Percentiles rank a stretch among this genome's conserved stretches.
phyloP scores from a whole-genome alignment of 257 asterid genomes.

The Solanum peruvianum region DNA sequence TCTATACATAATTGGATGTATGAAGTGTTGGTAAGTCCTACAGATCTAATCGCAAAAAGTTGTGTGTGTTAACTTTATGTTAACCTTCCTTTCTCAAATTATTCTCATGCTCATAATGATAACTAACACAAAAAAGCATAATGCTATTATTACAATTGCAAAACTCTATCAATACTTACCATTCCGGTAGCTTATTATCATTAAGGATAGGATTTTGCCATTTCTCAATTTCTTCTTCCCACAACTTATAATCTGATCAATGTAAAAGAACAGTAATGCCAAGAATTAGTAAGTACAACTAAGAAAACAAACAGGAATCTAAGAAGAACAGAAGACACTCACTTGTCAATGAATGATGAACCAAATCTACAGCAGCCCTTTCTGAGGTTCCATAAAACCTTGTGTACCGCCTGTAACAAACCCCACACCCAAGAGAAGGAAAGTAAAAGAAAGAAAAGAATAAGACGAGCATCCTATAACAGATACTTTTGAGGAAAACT shows the following conservation, averaged over 20 bases:
- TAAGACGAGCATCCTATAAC: not conserved
- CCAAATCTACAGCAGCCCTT: conserved; percentile 78
- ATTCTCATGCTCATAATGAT: not conserved
- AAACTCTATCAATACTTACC: conserved; percentile 36
- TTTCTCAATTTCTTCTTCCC: conserved; percentile 99
- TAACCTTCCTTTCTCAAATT: not conserved
- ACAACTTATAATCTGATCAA: conserved; percentile 64
- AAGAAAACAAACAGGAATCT: not conserved
- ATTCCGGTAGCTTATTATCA: conserved; percentile 80
- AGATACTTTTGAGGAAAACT: not conserved
- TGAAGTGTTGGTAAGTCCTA: not conserved
- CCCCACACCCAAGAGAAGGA: conserved; percentile 2
- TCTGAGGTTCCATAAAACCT: conserved; percentile 88
- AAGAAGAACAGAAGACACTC: conserved; percentile 17
- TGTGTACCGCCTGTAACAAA: conserved; percentile 80
- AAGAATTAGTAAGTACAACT: not conserved
- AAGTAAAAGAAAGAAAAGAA: not conserved
- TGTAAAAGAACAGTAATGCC: not conserved
- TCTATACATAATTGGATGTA: not conserved
- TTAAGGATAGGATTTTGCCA: conserved; percentile 94
- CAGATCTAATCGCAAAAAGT: not conserved
- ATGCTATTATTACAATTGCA: not conserved
- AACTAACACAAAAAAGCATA: not conserved
- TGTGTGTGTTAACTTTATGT: not conserved
- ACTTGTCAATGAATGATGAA: conserved; percentile 93